phyloP scores from a whole-genome alignment of 805 yeast genomes.

The Candida boleticola region DNA sequence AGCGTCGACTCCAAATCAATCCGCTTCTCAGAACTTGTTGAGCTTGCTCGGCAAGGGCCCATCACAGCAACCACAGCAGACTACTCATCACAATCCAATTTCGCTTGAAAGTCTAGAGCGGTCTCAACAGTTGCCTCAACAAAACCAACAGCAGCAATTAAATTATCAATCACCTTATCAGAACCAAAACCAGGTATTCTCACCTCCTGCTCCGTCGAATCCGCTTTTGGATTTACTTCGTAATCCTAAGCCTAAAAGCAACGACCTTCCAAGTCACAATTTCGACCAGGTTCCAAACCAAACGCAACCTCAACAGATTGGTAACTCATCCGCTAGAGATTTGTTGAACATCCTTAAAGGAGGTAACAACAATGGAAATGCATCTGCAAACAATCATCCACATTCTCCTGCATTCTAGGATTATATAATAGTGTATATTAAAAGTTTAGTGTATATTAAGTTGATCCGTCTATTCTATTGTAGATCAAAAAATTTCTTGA shows the following conservation, averaged over 20 bases:
- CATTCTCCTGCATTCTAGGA: constrained; percentile 1
- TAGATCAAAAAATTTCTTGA: constrained; percentile 15
- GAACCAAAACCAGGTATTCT: neutral
- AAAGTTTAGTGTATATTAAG: too few species aligned
- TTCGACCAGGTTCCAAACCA: neutral
- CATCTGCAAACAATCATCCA: constrained; percentile 1
- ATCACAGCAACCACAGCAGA: neutral
- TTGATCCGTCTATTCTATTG: too few species aligned
- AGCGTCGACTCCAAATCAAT: neutral
- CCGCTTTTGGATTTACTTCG: constrained; percentile 1
- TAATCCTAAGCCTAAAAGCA: neutral
- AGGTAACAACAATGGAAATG: constrained; percentile 5
- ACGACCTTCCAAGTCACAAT: neutral
- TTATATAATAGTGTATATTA: too few species aligned
- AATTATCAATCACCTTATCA: neutral
- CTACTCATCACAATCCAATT: neutral
- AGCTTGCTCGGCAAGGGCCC: constrained; percentile 6
- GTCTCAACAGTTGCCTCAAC: neutral
- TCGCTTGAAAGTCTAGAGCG: constrained; percentile 2
- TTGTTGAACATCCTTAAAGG: constrained; percentile 21
- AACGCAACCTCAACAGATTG: constrained; percentile 2
- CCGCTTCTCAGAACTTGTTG: constrained; percentile 3
- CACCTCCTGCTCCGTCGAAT: neutral
- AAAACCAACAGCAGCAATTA: neutral
- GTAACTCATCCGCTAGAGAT: constrained; percentile 19